Base-by-base conservation (phyloP, 2,329 filamentous ascomycete genomes). In the Xylariales sp. region DNA sequence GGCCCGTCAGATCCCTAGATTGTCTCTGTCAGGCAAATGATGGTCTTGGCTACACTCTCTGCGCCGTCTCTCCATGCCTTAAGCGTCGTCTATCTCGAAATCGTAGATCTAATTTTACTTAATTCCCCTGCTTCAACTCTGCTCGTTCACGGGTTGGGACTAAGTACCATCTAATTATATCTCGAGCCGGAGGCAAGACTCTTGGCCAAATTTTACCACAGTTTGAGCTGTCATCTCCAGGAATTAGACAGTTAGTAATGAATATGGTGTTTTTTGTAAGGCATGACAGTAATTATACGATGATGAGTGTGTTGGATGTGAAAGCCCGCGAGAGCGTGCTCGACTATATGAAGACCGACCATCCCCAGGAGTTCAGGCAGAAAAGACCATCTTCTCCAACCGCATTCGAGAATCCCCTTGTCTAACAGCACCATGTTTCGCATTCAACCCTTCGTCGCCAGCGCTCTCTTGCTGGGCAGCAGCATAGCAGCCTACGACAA, bases 401-500 rank as follows among this genome's bases (percentile, higher is more conserved):
- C 34, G 10, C 18, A 50, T 43, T 4, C 7, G 8, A 43, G 14
- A 56, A 49, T 14, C 32, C 1, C 5, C 14, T 23, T 46, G 16
- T 32, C 23, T 8, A 43, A 23, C 32, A 43, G 34, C 43, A 56
- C 34, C 14, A 63, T 63, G 52, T 41, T 56, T 57, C 34, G 41
- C 30, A 18, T 56, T 50, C 60, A 56, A 23, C 8, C 45, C 14
- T 56, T 56, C 3, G 43, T 63, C 34, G 12, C 45, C 8, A 34
- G 53, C 18, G 16, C 45, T 12, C 43, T 63, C 43, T 34, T 63
- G 10, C 34, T 63, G 16, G 16, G 52, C 23, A 50, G 12, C 18
- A 49, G 45, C 32, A 32, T 63, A 41, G 34, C 52, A 46, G 68
- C 67, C 46, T 77, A 72, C 30, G 77, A 78, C 10, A 73, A 70